Evolutionary conservation across 768 basidiomycete species (phyloP), one percentile per base, ranked within the genome.

Genomic region (Tephrocybe sp.): DNA sequence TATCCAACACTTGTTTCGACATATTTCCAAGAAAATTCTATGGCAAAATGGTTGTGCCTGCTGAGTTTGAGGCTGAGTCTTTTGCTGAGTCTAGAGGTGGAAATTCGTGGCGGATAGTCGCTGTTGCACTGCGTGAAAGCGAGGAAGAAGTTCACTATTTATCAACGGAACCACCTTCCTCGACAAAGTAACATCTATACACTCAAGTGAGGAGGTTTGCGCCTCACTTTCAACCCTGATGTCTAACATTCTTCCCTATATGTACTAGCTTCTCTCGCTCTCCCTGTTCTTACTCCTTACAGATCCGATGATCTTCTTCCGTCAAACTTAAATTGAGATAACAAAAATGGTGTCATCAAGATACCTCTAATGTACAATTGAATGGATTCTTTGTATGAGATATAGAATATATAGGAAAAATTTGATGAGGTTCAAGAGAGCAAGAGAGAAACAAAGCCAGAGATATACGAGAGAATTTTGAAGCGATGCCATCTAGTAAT

Each of bases 1-100:
- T 21, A 38, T 38, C 37, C 15, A 10, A 34, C 27, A 29, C 27
- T 4, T 34, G 9, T 34, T n/a, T 34, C 15, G 33, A 34, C 15
- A 15, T 34, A 15, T n/a, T 34, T 34, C 15, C 33, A n/a, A n/a
- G 33, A 34, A 4, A 10, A 30, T 30, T 34, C 27, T 5, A 29
- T 11, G 11, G 27, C 11, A 11, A 5, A 29, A 5, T 29, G 27
- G 5, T 29, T 15, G 33, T 34, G 33, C 29, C 18, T 24, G 42
- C 42, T 43, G 42, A 43, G 42, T 43, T 43, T 43, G 42, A 43
- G 42, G 42, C 42, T 43, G 42, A 43, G 42, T 43, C 15, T 30
- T n/a, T 23, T 29, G 33, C 33, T 34, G 33, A 34, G 33, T 34
- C 33, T 13, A 16, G 15, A 24, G 25, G 3, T n/a, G n/a, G 40